Percentiles rank a stretch among this genome's conserved stretches.
These are phyloP conservation scores for Aureobasidium sp. DNA, from an alignment of 2,329 filamentous ascomycete species.

Conservation along the genomic window DNA sequence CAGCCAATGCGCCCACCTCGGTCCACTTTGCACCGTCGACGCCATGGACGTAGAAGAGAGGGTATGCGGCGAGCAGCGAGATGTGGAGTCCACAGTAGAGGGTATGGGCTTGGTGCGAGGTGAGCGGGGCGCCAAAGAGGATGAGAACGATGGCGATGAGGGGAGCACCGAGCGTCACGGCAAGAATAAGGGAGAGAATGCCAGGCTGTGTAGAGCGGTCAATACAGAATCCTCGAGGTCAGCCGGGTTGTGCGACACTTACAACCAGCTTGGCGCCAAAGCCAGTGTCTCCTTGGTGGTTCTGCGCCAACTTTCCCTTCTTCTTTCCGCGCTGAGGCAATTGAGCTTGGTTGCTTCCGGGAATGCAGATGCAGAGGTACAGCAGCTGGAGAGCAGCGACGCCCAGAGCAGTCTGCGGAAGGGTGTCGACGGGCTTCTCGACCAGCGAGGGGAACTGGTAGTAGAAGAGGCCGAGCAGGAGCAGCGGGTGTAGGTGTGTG, in stretches of 20 bases:
- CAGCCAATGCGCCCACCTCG: constrained; percentile 58
- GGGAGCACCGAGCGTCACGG: constrained; percentile 50
- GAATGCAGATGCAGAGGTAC: constrained; percentile 54
- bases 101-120: constrained; percentile 73
- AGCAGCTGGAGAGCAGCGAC: constrained; percentile 57
- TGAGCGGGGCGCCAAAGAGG: constrained; percentile 85
- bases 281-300: constrained; percentile 33
- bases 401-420: constrained; percentile 55
- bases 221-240: neutral
- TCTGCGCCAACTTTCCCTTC: constrained; percentile 47
- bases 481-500: constrained; percentile 59
- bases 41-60: constrained; percentile 79
- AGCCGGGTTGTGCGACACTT: constrained; percentile 21
- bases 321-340: constrained; percentile 38
- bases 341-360: constrained; percentile 40
- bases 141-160: constrained; percentile 58
- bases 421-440: constrained; percentile 58
- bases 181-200: constrained; percentile 60
- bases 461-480: constrained; percentile 59
- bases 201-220: constrained; percentile 47
- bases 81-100: constrained; percentile 75
- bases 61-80: constrained; percentile 68
- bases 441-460: constrained; percentile 62
- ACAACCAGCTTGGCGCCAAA: constrained; percentile 38
- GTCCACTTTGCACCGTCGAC: constrained; percentile 66